A percentile compares a stretch with the other conserved stretches of the same genome.
phyloP scores from a whole-genome alignment of 2,329 filamentous ascomycete genomes.

The Coniochaeta sp. region DNA sequence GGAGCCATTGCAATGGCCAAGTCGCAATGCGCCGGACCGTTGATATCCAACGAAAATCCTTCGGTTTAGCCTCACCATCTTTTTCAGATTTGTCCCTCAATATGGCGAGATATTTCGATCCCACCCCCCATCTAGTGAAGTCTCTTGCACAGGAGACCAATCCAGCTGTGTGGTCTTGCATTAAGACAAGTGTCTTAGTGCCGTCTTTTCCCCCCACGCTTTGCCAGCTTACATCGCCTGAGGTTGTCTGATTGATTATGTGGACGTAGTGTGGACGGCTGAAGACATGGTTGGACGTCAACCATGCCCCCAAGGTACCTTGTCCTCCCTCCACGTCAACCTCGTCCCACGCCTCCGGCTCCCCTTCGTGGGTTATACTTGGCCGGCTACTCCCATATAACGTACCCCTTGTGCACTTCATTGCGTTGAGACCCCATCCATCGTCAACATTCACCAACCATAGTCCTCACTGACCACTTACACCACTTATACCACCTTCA shows the following conservation, averaged over 20 bases:
- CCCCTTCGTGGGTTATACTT: no score
- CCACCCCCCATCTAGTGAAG: background rate
- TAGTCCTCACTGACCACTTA: background rate
- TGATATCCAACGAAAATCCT: background rate
- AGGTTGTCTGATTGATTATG: no score
- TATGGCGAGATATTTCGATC: background rate
- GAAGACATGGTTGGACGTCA: background rate
- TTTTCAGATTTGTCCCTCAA: background rate
- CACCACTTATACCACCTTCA: no score
- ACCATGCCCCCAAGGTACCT: no score
- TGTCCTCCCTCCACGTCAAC: conserved; percentile 1
- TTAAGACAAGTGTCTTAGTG: background rate
- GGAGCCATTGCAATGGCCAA: no score
- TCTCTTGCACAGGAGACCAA: background rate
- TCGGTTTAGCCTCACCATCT: background rate
- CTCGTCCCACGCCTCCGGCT: background rate
- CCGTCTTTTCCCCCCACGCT: background rate
- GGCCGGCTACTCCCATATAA: conserved; percentile 1
- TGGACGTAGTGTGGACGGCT: no score
- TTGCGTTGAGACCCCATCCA: conserved; percentile 2
- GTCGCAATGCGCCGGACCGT: background rate
- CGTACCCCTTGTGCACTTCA: conserved; percentile 1
- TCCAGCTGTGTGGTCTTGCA: background rate
- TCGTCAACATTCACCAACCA: background rate
- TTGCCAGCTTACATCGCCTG: background rate